Percentiles rank a stretch among this genome's conserved stretches.
Conservation (phyloP, 225 moss, liverwort and hornwort species). For the Takakia lepidozioides region DNA sequence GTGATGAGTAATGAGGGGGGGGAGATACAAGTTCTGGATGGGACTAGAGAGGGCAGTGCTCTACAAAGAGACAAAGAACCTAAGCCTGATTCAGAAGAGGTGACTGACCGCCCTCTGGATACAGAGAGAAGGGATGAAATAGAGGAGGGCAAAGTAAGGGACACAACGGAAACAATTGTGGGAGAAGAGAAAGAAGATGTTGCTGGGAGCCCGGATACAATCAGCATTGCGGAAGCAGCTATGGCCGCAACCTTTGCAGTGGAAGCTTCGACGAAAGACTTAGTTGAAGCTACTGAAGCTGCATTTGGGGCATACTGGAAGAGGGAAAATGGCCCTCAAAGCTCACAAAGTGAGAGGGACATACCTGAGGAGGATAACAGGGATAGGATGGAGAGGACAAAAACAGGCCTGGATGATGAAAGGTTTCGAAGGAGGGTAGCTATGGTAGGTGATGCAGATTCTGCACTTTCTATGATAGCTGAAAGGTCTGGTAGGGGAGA, state of each 20-base stretch:
- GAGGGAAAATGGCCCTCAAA: not conserved
- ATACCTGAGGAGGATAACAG: not conserved
- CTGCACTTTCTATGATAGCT: constrained; percentile 54
- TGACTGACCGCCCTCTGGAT: constrained; percentile 1
- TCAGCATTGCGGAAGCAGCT: constrained; percentile 3
- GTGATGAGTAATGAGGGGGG: not conserved
- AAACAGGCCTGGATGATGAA: constrained; percentile 31
- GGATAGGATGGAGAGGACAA: not conserved
- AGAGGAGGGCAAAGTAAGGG: constrained; percentile 2
- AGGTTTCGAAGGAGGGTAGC: constrained; percentile 59
- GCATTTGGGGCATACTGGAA: constrained; percentile 1
- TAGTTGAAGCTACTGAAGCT: constrained; percentile 8
- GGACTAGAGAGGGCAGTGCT: not conserved
- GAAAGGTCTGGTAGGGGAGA: constrained; percentile 30
- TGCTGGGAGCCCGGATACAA: not conserved
- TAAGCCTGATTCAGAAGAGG: not conserved
- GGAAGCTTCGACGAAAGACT: constrained; percentile 13
- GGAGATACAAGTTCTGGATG: not conserved
- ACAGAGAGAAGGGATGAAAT: constrained; percentile 9
- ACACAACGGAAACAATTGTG: constrained; percentile 6
- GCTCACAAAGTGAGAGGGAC: not conserved
- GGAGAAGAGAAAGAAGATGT: not conserved
- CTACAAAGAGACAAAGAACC: not conserved
- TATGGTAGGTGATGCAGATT: constrained; percentile 50
- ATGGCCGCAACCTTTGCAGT: not conserved